Percentiles rank a stretch among this genome's conserved stretches.
Evolutionary conservation across 2,329 filamentous ascomycete species (phyloP).

Genomic region (Aspergillus novoparasiticus): DNA sequence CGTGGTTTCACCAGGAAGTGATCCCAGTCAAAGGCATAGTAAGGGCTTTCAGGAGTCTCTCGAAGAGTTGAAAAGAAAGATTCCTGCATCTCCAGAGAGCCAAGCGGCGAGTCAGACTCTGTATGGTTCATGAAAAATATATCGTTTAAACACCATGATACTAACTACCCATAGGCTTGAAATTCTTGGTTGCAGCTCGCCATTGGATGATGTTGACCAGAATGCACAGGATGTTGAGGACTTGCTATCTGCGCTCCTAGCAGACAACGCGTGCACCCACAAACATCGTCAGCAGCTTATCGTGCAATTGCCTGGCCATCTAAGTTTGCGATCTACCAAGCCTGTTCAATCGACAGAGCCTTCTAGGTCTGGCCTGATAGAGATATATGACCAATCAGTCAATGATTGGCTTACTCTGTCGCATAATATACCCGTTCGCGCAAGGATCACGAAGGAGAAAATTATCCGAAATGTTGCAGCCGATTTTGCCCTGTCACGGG

Average conservation of each 20-base stretch:
- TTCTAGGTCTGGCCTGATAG: conserved; percentile 24
- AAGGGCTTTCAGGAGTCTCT: conserved; percentile 28
- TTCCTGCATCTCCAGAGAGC: conserved; percentile 9
- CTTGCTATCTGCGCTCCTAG: conserved; percentile 24
- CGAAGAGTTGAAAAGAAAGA: conserved; percentile 19
- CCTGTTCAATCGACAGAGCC: conserved; percentile 7
- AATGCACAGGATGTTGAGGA: conserved; percentile 32
- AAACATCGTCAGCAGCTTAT: conserved; percentile 18
- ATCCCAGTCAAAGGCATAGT: not conserved
- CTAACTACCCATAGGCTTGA: conserved; percentile 35
- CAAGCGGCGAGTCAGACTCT: conserved; percentile 28
- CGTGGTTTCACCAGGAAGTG: conserved; percentile 4
- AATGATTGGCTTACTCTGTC: conserved; percentile 41
- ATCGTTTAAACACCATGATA: not conserved
- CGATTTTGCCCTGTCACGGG: conserved; percentile 40
- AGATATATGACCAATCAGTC: conserved; percentile 40
- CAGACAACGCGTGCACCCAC: not conserved
- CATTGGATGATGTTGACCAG: conserved; percentile 41
- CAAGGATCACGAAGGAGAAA: conserved; percentile 43
- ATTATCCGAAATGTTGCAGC: conserved; percentile 38
- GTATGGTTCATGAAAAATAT: conserved; percentile 25
- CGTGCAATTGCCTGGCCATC: conserved; percentile 24
- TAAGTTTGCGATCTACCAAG: conserved; percentile 16
- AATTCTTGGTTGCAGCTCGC: conserved; percentile 26
- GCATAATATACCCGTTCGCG: conserved; percentile 35